Evolutionary conservation across 148 eudicot genomes (phyloP), one percentile per base, ranked within the genome.

Genomic region (Oxyria digyna): DNA sequence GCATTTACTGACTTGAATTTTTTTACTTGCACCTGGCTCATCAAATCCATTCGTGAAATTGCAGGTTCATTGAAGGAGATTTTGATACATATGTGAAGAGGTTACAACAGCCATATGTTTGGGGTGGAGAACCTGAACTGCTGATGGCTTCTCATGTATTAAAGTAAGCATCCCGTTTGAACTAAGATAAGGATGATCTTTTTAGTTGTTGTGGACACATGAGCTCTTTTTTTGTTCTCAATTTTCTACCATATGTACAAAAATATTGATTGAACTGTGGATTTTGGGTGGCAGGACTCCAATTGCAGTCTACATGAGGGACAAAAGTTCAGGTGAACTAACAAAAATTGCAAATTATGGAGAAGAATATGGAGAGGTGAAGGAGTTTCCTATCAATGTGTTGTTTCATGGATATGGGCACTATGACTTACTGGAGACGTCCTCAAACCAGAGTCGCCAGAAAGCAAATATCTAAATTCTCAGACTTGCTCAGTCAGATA

Each of bases 121-220:
- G 96, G 96, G 92, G 92, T 71, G 91, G 91, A 77, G 91, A 89
- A 75, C 96, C 87, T 0, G 90, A 87, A 74, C 66, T 89, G 54
- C 29, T 84, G 13, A 85, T 85, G 93, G 88, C 92, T 41, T 87
- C 91, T 73, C 93, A 90, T 79, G 83, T 87, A 42, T 76, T 90
- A 4, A 81, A 76, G 96, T 90, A 67, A 84, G 93, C 66, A 45
- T 27, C 20, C 7, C 21, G 2, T 52, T 35, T 6, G 38, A 35
- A 35, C 38, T 35, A 35, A 35, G 38, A 35, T 35, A 6, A 35
- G 17, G 3, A 23, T 48, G 21, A 18, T 48, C 8, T 48, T 17
- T n/a, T 48, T 48, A 35, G 38, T 42, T 9, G 13, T 45, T 3
- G 49, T 45, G 49, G 4, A 45, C 49, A 17, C 49, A 13, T 0